phyloP scores from a whole-genome alignment of 768 basidiomycete genomes.

The Amyloporia xantha region DNA sequence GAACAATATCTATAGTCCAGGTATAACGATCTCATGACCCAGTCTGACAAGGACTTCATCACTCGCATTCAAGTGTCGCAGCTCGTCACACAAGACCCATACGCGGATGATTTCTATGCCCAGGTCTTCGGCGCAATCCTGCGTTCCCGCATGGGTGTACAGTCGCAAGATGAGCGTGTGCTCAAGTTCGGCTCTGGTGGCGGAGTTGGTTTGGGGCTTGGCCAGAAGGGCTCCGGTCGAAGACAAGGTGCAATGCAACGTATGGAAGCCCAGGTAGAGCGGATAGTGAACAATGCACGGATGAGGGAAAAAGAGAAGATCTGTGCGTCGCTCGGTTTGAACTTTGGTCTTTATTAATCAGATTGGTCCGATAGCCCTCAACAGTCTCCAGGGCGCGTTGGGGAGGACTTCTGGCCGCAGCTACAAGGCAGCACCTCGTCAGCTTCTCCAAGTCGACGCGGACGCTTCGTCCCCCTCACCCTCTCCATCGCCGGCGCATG shows the following conservation, averaged over 20 bases:
- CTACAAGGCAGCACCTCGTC: slow-evolving; percentile 94
- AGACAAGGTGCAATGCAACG: slow-evolving; percentile 84
- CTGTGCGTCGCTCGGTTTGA: slow-evolving; percentile 12
- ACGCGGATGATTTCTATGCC: slow-evolving; percentile 97
- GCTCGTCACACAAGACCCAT: slow-evolving; percentile 94
- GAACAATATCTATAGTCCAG: too few species aligned
- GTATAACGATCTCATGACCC: slow-evolving; percentile 94
- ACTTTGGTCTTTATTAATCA: slow-evolving; percentile 31
- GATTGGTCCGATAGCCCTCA: slow-evolving; percentile 40
- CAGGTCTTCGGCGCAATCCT: slow-evolving; percentile 88
- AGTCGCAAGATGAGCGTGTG: slow-evolving; percentile 68
- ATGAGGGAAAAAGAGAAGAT: slow-evolving; percentile 85
- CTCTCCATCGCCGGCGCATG: slow-evolving; percentile 38
- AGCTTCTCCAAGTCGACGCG: slow-evolving; percentile 84
- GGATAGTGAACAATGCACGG: slow-evolving; percentile 89
- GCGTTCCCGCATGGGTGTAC: slow-evolving; percentile 71
- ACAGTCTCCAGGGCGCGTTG: slow-evolving; percentile 85
- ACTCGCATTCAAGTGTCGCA: slow-evolving; percentile 98
- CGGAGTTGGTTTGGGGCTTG: slow-evolving; percentile 79
- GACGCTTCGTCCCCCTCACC: slow-evolving; percentile 29
- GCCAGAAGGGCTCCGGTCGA: slow-evolving; percentile 59
- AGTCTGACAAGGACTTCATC: slow-evolving; percentile 99
- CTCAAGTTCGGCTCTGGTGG: slow-evolving; percentile 79
- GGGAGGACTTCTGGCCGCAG: slow-evolving; percentile 92
- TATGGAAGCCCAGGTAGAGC: slow-evolving; percentile 93